Evolutionary conservation across 176 grass and related monocot species (phyloP).

Genomic region (Aegilops bicornis): DNA sequence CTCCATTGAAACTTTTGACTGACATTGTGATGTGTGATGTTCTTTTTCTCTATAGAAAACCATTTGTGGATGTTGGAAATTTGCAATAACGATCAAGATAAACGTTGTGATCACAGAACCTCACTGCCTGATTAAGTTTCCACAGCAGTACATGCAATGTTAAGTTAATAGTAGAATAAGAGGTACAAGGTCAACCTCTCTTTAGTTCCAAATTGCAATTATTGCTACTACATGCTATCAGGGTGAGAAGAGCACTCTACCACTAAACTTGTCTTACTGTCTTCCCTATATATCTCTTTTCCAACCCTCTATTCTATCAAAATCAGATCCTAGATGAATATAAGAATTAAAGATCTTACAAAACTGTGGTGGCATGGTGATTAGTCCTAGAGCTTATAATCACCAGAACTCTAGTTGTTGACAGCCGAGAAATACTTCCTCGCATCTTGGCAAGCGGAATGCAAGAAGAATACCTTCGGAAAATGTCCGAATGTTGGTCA

Average conservation of each 20-base stretch:
- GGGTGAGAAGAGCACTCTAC: background rate
- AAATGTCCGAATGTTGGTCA: conserved; percentile 18
- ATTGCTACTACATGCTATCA: background rate
- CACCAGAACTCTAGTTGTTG: background rate
- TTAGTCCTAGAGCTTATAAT: conserved; percentile 19
- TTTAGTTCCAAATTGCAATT: background rate
- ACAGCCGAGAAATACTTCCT: background rate
- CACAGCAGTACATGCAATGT: background rate
- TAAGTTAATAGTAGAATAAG: background rate
- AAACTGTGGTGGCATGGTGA: background rate
- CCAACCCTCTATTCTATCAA: background rate
- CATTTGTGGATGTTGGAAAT: background rate
- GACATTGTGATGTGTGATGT: background rate
- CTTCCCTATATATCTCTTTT: background rate
- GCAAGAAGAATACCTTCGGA: conserved; percentile 29
- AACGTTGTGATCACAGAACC: background rate
- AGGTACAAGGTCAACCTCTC: background rate
- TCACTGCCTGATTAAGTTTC: background rate
- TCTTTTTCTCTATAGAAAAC: background rate
- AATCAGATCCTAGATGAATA: conserved; percentile 21
- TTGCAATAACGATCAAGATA: background rate
- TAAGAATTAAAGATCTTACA: background rate
- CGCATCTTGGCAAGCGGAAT: background rate
- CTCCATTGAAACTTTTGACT: background rate
- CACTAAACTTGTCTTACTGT: background rate